phyloP scores from a whole-genome alignment of 805 yeast species.

The Candida qinlingensis region DNA sequence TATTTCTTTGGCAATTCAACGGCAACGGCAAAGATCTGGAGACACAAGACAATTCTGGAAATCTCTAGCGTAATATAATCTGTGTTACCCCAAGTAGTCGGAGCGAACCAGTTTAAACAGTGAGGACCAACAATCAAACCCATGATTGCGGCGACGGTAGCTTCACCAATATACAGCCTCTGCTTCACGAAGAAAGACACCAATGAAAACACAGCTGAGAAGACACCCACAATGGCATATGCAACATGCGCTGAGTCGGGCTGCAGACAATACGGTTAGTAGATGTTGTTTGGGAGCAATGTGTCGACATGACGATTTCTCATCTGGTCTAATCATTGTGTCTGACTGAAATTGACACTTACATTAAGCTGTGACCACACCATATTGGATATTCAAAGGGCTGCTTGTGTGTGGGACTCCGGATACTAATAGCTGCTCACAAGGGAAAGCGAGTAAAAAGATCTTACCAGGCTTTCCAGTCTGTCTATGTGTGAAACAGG shows the following conservation, averaged over 20 bases:
- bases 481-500: not conserved
- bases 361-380: slow-evolving; percentile 6
- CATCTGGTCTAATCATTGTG: too few relatives aligned
- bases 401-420: too few relatives aligned
- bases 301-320: too few relatives aligned
- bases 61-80: slow-evolving; percentile 81
- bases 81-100: slow-evolving; percentile 78
- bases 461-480: too few relatives aligned
- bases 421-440: too few relatives aligned
- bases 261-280: slow-evolving; percentile 9
- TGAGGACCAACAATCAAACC: slow-evolving; percentile 90
- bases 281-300: not conserved
- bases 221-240: slow-evolving; percentile 82
- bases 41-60: slow-evolving; percentile 73
- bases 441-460: too few relatives aligned
- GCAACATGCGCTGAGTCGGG: slow-evolving; percentile 73
- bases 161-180: slow-evolving; percentile 82
- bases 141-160: slow-evolving; percentile 79
- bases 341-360: too few relatives aligned
- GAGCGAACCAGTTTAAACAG: slow-evolving; percentile 77
- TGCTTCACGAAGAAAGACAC: slow-evolving; percentile 81
- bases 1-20: slow-evolving; percentile 89
- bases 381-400: not conserved
- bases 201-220: slow-evolving; percentile 73
- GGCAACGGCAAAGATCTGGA: slow-evolving; percentile 91